These are phyloP conservation scores for Pleurotus sapidus DNA, from an alignment of 768 basidiomycete genomes.

Conservation along the genomic window DNA sequence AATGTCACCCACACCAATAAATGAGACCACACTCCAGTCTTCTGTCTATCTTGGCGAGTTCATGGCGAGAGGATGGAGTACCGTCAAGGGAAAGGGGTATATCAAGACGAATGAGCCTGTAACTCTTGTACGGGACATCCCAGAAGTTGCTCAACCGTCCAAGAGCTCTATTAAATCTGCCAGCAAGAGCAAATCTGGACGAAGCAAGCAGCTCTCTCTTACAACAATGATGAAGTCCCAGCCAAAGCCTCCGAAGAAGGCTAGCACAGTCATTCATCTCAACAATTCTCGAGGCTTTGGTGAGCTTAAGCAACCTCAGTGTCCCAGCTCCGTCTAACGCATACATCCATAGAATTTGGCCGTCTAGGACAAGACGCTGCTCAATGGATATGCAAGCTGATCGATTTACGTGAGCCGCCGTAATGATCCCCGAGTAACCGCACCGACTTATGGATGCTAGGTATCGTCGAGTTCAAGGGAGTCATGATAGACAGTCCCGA, in stretches of 20 bases:
- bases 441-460: slow-evolving; percentile 25
- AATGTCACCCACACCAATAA: slow-evolving; percentile 28
- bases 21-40: slow-evolving; percentile 12
- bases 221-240: slow-evolving; percentile 64
- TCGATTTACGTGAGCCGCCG: slow-evolving; percentile 58
- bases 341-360: slow-evolving; percentile 61
- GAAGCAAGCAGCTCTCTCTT: slow-evolving; percentile 59
- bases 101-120: slow-evolving; percentile 63
- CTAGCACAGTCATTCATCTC: slow-evolving; percentile 64
- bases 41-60: slow-evolving; percentile 65
- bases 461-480: slow-evolving; percentile 57
- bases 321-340: not conserved
- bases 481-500: slow-evolving; percentile 79
- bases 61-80: slow-evolving; percentile 78
- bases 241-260: slow-evolving; percentile 45
- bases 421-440: not conserved
- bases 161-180: slow-evolving; percentile 15
- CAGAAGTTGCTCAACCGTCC: slow-evolving; percentile 23
- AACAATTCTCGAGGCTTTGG: slow-evolving; percentile 65
- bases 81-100: slow-evolving; percentile 70
- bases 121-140: slow-evolving; percentile 51
- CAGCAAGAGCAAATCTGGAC: slow-evolving; percentile 17
- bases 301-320: slow-evolving; percentile 23
- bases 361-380: slow-evolving; percentile 68
- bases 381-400: slow-evolving; percentile 69